Evolutionary conservation across 139 green algal species (phyloP), one percentile per base, ranked within the genome.

Genomic region (Pycnococcus provasolii): DNA sequence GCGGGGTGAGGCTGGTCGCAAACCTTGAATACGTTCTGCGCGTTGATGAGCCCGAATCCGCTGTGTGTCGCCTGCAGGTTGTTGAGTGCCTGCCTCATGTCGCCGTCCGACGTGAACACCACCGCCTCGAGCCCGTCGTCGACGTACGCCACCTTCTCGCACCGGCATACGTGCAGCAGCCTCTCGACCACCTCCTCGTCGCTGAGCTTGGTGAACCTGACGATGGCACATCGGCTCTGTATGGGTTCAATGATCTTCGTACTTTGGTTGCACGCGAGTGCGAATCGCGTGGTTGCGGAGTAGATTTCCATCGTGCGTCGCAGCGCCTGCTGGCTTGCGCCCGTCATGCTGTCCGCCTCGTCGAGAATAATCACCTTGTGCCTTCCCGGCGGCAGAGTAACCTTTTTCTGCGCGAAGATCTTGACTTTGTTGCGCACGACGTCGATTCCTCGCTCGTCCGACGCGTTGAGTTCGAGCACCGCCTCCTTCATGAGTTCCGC

Each of bases 351-450:
- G 77, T 99, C 94, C 45, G 94, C 94, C 77, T 99, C 94, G 66
- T 99, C 94, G 64, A 99, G 73, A 43, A 99, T 94, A 39, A 99
- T 81, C 26, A 99, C 88, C 75, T 99, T 98, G 71, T 97, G 89
- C 0, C 90, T 67, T 0, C 91, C 90, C 0, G 83, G 84, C 1
- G 93, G 94, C 58, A 97, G 81, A 2, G 88, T 97, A 2, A 95
- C 86, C 78, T 96, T 95, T 70, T 95, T 94, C 75, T 97, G 93
- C 1, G 94, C 93, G 84, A 99, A 99, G 86, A 97, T 96, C 81
- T 98, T 98, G 76, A 99, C 97, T 73, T 95, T 97, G 82, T 97
- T 96, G 52, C 94, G 83, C 45, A 99, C 94, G 4, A 97, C 90
- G 53, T 98, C 91, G 52, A 99, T 98, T 6, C 94, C 94, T 62